Base-by-base conservation (phyloP, 495 filamentous ascomycete genomes). In the Penicillium parvum region DNA sequence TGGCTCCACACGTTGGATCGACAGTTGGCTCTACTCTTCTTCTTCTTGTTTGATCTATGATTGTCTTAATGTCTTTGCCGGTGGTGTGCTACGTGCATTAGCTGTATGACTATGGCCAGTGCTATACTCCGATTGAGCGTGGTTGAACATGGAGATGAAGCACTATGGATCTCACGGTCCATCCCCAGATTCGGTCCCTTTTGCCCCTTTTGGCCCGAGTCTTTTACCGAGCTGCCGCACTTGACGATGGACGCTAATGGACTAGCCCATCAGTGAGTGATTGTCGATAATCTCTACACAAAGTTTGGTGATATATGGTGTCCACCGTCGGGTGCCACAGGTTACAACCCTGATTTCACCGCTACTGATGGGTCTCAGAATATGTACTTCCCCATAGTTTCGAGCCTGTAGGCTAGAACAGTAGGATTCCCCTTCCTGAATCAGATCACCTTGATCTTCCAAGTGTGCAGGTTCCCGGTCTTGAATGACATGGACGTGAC, bases 361-460 rank as follows among this genome's bases (percentile, higher is more conserved):
- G 28, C 28, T 6, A 30, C n/a, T n/a, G n/a, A 30, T 30, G 28
- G 28, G 3, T 1, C 3, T 30, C 28, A n/a, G n/a, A n/a, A n/a
- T n/a, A n/a, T n/a, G n/a, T n/a, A n/a, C n/a, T n/a, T n/a, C n/a
- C n/a, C n/a, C n/a, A n/a, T n/a, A n/a, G n/a, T n/a, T n/a, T n/a
- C n/a, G n/a, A n/a, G n/a, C n/a, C n/a, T n/a, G n/a, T n/a, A n/a
- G n/a, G n/a, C n/a, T n/a, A n/a, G n/a, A n/a, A n/a, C n/a, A n/a
- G n/a, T n/a, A n/a, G 39, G 12, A 42, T 42, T 29, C 29, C 27
- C 39, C 29, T 42, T 42, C 39, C 39, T 12, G 3, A 42, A 32
- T 16, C 12, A 32, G 39, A 28, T 18, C 28, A 30, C 28, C 28
- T 27, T 4, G n/a, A 14, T 7, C 28, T 7, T 29, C 15, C 27